Conservation (phyloP, 192 early-diverging fungal genomes). For the Coemansia sp. region DNA sequence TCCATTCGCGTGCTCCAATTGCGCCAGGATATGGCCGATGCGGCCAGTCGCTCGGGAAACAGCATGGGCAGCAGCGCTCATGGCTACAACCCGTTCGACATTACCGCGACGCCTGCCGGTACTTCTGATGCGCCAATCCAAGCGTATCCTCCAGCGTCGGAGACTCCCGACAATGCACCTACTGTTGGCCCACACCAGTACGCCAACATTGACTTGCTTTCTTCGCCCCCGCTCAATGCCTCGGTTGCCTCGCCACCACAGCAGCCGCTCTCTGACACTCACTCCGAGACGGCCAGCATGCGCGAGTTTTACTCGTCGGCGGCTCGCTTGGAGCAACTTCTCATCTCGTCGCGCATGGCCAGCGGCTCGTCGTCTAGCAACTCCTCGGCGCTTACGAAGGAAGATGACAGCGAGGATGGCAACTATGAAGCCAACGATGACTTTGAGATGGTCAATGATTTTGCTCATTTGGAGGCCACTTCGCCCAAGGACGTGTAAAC, state of each 20-base stretch:
- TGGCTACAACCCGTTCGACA: conserved; percentile 21
- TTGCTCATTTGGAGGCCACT: conserved; percentile 1
- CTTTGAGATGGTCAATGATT: conserved; percentile 34
- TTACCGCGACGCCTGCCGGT: conserved; percentile 15
- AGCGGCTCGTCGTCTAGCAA: conserved; percentile 8
- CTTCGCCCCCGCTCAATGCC: conserved; percentile 25
- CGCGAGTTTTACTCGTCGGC: conserved; percentile 52
- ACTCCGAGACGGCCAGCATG: conserved; percentile 43
- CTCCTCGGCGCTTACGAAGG: conserved; percentile 10
- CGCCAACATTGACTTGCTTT: conserved; percentile 30
- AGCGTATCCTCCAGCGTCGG: conserved; percentile 11
- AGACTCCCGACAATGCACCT: neutral
- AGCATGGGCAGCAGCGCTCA: conserved; percentile 12
- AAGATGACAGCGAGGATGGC: conserved; percentile 10
- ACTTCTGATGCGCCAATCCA: conserved; percentile 24
- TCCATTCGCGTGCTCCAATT: conserved; percentile 46
- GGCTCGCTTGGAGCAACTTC: conserved; percentile 39
- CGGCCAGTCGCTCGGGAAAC: neutral
- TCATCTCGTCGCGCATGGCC: conserved; percentile 32
- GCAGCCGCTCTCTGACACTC: conserved; percentile 14
- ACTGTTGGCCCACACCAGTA: conserved; percentile 13
- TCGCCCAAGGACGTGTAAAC: neutral
- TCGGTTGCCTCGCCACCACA: neutral
- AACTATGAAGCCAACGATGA: conserved; percentile 17
- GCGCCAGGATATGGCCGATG: conserved; percentile 38